phyloP scores from a whole-genome alignment of 176 grass and related monocot species.

The Lolium multiflorum region DNA sequence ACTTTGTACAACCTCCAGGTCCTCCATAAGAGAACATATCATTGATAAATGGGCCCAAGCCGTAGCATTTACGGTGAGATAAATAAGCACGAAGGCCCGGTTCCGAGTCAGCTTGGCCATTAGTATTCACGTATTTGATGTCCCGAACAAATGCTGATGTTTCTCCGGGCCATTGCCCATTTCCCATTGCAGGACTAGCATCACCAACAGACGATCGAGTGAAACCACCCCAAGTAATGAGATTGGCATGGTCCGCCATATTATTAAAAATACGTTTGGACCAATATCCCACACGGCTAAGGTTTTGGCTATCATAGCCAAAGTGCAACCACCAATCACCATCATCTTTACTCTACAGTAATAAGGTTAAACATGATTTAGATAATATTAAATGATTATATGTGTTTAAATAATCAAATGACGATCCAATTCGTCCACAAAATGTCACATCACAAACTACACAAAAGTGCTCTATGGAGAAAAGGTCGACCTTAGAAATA shows the following conservation, averaged over 20 bases:
- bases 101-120: not conserved
- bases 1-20: not conserved
- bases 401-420: not conserved
- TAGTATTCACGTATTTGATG: not conserved
- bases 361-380: not conserved
- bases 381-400: not conserved
- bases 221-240: not conserved
- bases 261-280: not conserved
- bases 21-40: conserved; percentile 15
- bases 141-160: not conserved
- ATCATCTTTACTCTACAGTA: not conserved
- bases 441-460: not conserved
- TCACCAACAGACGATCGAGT: not conserved
- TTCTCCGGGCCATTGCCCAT: not conserved
- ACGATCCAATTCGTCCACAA: not conserved
- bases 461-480: not conserved
- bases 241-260: not conserved
- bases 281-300: conserved; percentile 15
- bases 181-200: conserved; percentile 33
- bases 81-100: too few species aligned
- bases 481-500: not conserved
- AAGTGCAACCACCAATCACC: conserved; percentile 30
- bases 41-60: not conserved
- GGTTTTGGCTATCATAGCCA: not conserved
- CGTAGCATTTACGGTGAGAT: conserved; percentile 5